phyloP scores from a whole-genome alignment of 495 filamentous ascomycete species.

The Platismatia glauca region DNA sequence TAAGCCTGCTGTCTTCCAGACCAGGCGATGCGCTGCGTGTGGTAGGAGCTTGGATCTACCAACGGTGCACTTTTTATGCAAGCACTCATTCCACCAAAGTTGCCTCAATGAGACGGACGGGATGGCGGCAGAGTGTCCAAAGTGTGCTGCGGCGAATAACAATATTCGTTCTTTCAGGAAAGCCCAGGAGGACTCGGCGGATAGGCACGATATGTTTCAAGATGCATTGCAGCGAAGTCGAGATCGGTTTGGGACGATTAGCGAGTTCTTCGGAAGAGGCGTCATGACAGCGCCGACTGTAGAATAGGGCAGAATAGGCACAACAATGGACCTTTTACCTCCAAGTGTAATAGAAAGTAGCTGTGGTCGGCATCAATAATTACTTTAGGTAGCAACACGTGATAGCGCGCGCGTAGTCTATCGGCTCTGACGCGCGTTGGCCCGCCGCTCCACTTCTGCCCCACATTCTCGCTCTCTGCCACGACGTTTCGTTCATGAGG shows the following conservation, averaged over 20 bases:
- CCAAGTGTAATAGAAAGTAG: too few relatives aligned
- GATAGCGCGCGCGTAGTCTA: not conserved
- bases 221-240: slow-evolving; percentile 68
- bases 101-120: slow-evolving; percentile 63
- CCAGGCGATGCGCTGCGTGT: slow-evolving; percentile 77
- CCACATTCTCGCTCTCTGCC: not conserved
- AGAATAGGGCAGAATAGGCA: slow-evolving; percentile 17
- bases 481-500: not conserved
- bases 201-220: slow-evolving; percentile 82
- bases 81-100: slow-evolving; percentile 88
- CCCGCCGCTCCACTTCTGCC: not conserved
- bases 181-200: slow-evolving; percentile 79
- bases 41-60: slow-evolving; percentile 68
- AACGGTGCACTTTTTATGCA: slow-evolving; percentile 90
- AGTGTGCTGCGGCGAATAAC: slow-evolving; percentile 71
- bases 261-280: slow-evolving; percentile 89
- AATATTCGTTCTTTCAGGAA: slow-evolving; percentile 78
- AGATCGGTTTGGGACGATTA: slow-evolving; percentile 79
- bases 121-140: slow-evolving; percentile 69
- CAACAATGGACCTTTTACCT: too few relatives aligned
- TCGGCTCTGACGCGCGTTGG: not conserved
- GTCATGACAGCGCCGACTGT: slow-evolving; percentile 54
- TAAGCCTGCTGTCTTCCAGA: slow-evolving; percentile 83
- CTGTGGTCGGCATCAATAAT: too few relatives aligned
- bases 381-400: not conserved